Percentiles rank a stretch among this genome's conserved stretches.
phyloP scores from a whole-genome alignment of 2,329 filamentous ascomycete species.

The Arthroderma uncinatum region DNA sequence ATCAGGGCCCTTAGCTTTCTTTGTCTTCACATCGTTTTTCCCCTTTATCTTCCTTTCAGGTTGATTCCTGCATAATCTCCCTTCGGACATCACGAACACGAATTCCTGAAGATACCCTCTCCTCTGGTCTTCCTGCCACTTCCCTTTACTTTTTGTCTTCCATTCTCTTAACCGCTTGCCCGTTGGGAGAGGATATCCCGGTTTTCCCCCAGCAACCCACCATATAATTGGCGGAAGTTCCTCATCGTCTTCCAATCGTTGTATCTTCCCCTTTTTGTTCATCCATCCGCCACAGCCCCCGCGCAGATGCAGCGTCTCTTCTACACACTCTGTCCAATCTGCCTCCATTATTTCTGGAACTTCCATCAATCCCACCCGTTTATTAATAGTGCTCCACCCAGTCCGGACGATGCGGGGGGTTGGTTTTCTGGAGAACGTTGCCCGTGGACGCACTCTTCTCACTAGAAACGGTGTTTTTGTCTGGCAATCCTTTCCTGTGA shows the following conservation, averaged over 20 bases:
- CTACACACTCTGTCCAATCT: neutral
- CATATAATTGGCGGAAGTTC: slow-evolving; percentile 9
- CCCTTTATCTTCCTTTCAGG: slow-evolving; percentile 15
- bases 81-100: slow-evolving; percentile 11
- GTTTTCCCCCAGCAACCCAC: slow-evolving; percentile 11
- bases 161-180: slow-evolving; percentile 10
- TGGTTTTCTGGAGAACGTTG: neutral
- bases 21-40: neutral
- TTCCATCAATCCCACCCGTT: neutral
- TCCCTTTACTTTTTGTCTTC: slow-evolving; percentile 9
- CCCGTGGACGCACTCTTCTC: neutral
- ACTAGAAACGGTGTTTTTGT: neutral
- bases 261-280: slow-evolving; percentile 6
- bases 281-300: neutral
- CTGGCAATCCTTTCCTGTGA: neutral
- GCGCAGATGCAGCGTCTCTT: neutral
- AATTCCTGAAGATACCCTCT: slow-evolving; percentile 12
- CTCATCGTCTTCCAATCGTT: slow-evolving; percentile 10
- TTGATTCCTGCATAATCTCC: slow-evolving; percentile 12
- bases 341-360: neutral
- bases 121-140: slow-evolving; percentile 10
- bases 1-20: neutral
- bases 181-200: slow-evolving; percentile 5
- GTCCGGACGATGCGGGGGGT: neutral
- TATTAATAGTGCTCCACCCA: neutral